phyloP scores from a whole-genome alignment of 805 yeast species.

The Lipomyces sp. region DNA sequence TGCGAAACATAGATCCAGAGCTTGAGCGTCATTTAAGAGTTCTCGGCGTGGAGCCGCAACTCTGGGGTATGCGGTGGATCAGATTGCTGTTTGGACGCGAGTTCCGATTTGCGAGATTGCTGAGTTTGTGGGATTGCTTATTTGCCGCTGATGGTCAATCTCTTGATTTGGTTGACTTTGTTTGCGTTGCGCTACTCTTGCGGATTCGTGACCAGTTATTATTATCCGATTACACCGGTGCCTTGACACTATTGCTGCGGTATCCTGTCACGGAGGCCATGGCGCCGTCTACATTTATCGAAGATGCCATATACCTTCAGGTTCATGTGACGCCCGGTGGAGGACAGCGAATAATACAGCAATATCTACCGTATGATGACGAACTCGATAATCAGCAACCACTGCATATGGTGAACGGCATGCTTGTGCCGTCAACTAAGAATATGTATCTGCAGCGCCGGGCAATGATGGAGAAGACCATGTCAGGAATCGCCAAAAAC shows the following conservation, averaged over 20 bases:
- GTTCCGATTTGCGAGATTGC: constrained; percentile 41
- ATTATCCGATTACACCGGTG: constrained; percentile 32
- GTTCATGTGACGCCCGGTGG: constrained; percentile 30
- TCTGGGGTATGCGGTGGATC: constrained; percentile 49
- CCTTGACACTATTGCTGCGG: constrained; percentile 27
- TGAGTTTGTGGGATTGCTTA: constrained; percentile 46
- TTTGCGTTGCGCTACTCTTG: constrained; percentile 46
- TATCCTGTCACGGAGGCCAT: constrained; percentile 34
- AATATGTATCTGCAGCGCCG: constrained; percentile 23
- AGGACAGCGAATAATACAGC: constrained; percentile 30
- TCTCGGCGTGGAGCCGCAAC: constrained; percentile 46
- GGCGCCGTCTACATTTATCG: constrained; percentile 30
- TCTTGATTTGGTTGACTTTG: constrained; percentile 44
- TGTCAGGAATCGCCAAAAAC: constrained; percentile 33
- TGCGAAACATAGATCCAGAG: constrained; percentile 43
- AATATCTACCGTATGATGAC: constrained; percentile 20
- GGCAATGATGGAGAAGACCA: constrained; percentile 23
- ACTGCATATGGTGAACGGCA: constrained; percentile 30
- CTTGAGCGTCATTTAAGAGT: constrained; percentile 39
- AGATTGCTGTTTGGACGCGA: constrained; percentile 47
- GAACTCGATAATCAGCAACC: constrained; percentile 24
- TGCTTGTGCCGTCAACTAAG: constrained; percentile 21
- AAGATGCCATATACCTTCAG: constrained; percentile 34
- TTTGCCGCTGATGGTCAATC: constrained; percentile 45
- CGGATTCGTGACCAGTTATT: constrained; percentile 39